A percentile compares a stretch with the other conserved stretches of the same genome.
phyloP scores from a whole-genome alignment of 1,284 basidiomycete species.

The Cystobasidium slooffiae region DNA sequence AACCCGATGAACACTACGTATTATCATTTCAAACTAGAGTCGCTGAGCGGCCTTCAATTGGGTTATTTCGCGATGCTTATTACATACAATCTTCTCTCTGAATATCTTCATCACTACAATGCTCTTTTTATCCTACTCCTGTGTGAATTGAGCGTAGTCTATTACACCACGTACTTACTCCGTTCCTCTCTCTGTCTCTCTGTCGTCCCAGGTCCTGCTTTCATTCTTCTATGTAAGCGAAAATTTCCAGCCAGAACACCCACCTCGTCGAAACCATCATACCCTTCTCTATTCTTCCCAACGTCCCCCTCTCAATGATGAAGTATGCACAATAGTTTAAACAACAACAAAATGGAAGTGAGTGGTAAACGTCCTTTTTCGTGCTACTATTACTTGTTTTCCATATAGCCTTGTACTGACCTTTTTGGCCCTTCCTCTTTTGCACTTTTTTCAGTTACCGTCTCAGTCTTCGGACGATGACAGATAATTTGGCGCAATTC shows the following conservation, averaged over 20 bases:
- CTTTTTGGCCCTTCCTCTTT: neutral
- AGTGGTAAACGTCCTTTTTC: no score
- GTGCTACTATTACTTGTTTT: neutral
- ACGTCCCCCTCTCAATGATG: slow-evolving; percentile 44
- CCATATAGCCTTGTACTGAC: neutral
- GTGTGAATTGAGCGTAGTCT: neutral
- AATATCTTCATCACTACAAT: neutral
- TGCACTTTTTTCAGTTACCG: slow-evolving; percentile 34
- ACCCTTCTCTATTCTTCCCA: neutral
- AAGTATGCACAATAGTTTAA: slow-evolving; percentile 45
- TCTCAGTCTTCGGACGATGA: slow-evolving; percentile 43
- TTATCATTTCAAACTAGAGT: slow-evolving; percentile 44
- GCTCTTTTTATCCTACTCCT: neutral
- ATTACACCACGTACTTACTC: neutral
- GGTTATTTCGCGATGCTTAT: slow-evolving; percentile 16
- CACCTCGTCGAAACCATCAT: slow-evolving; percentile 1
- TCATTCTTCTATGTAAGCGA: slow-evolving; percentile 23
- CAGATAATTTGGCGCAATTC: slow-evolving; percentile 42
- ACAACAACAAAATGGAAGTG: slow-evolving; percentile 45
- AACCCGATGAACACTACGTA: slow-evolving; percentile 31
- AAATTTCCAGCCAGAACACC: slow-evolving; percentile 16
- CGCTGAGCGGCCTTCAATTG: slow-evolving; percentile 33
- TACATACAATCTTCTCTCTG: slow-evolving; percentile 45
- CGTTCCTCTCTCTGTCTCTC: neutral
- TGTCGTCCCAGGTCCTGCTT: slow-evolving; percentile 7